phyloP scores from a whole-genome alignment of 495 filamentous ascomycete species.

The Neurospora tetraspora region DNA sequence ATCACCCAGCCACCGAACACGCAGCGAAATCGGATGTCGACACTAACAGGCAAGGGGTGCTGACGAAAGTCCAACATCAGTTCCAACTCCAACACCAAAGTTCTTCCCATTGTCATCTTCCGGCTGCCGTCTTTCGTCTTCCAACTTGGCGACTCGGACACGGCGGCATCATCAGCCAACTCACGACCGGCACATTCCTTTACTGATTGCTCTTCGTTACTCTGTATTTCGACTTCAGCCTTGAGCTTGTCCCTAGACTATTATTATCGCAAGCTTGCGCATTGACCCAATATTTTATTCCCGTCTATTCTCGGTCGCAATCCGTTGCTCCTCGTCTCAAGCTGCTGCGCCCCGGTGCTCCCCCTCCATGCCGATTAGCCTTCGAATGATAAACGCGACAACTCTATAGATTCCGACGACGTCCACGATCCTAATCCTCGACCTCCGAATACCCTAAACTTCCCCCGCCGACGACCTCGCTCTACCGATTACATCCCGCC shows the following conservation, averaged over 20 bases:
- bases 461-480: not conserved
- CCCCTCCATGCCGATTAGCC: not conserved
- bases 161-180: not conserved
- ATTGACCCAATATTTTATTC: not conserved
- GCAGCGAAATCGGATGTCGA: not conserved
- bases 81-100: not conserved
- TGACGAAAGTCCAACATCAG: not conserved
- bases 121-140: not conserved
- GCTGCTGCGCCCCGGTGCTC: not conserved
- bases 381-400: not conserved
- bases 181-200: not conserved
- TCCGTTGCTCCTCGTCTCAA: not conserved
- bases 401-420: not conserved
- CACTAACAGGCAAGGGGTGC: not conserved
- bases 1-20: not conserved
- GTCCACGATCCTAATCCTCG: not conserved
- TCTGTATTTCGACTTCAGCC: not conserved
- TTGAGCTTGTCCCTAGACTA: not conserved
- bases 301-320: not conserved
- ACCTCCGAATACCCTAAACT: not conserved
- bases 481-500: not conserved
- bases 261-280: not conserved
- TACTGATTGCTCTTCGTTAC: not conserved
- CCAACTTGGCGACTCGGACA: not conserved
- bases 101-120: not conserved